These are phyloP conservation scores for Penstemon newberryi DNA, from an alignment of 257 asterid genomes.

Conservation along the genomic window DNA sequence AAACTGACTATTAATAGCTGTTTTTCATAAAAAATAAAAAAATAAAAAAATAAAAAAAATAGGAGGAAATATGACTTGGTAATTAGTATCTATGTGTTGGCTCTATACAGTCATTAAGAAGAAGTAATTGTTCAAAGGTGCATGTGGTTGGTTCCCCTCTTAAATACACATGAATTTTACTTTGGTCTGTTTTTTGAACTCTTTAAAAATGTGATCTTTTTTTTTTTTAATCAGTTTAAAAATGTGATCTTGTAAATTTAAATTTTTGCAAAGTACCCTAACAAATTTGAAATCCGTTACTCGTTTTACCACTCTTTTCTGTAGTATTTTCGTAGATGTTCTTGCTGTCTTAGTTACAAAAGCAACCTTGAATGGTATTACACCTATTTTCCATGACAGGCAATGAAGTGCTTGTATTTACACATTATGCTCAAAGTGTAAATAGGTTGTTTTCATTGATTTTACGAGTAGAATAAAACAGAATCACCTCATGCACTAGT, in stretches of 20 bases:
- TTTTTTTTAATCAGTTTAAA: not conserved
- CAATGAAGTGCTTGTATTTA: not conserved
- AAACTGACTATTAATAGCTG: not conserved
- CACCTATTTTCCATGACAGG: not conserved
- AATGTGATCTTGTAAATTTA: not conserved
- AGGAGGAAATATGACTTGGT: not conserved
- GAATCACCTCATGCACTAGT: not conserved
- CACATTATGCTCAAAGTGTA: not conserved
- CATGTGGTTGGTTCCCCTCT: not conserved
- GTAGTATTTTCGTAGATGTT: not conserved
- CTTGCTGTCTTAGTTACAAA: slow-evolving; percentile 8
- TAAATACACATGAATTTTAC: not conserved
- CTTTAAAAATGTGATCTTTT: no score
- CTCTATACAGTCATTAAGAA: slow-evolving; percentile 1
- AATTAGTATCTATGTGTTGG: not conserved
- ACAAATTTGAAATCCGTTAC: not conserved
- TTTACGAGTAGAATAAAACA: no score
- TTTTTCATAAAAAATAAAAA: not conserved
- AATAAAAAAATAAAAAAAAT: not conserved
- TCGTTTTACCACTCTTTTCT: not conserved
- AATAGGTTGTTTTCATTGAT: not conserved
- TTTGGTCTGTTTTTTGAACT: slow-evolving; percentile 1
- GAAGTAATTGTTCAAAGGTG: not conserved
- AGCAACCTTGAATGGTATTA: not conserved
- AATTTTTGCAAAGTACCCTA: slow-evolving; percentile 4